Percentiles rank a stretch among this genome's conserved stretches.
Conservation (phyloP, 2,329 filamentous ascomycete genomes). For the Pseudogymnoascus destructans region DNA sequence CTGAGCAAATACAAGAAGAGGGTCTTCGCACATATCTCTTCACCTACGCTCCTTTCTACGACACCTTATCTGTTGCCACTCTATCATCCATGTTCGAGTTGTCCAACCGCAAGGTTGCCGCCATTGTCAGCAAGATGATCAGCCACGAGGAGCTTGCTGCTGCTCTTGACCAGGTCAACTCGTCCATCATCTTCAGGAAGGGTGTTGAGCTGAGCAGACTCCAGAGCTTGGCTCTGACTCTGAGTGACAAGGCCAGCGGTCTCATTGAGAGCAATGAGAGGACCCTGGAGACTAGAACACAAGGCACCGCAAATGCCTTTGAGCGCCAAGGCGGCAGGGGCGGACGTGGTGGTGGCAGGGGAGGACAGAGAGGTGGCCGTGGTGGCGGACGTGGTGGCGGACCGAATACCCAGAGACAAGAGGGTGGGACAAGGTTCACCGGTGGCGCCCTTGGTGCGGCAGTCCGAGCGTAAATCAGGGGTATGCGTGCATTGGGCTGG, state of each 20-base stretch:
- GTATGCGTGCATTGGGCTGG: constrained; percentile 25
- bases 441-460: constrained; percentile 64
- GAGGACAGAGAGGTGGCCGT: constrained; percentile 48
- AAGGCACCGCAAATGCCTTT: constrained; percentile 90
- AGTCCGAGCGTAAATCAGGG: constrained; percentile 40
- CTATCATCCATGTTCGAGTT: constrained; percentile 94
- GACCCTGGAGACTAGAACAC: constrained; percentile 90
- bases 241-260: constrained; percentile 90
- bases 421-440: constrained; percentile 67
- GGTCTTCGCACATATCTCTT: constrained; percentile 96
- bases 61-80: constrained; percentile 78
- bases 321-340: constrained; percentile 78
- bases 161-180: constrained; percentile 93
- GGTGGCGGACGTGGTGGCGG: constrained; percentile 46
- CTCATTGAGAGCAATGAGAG: constrained; percentile 97
- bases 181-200: constrained; percentile 97
- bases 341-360: constrained; percentile 52
- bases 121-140: constrained; percentile 98
- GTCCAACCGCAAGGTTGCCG: constrained; percentile 76
- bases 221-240: constrained; percentile 84
- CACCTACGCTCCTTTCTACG: constrained; percentile 98
- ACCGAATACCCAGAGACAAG: constrained; percentile 50
- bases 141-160: constrained; percentile 95
- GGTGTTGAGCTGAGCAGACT: constrained; percentile 93
- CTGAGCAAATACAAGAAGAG: constrained; percentile 97